Evolutionary conservation across 805 yeast species (phyloP).

Genomic region (Sugiyamaella chiloensis): DNA sequence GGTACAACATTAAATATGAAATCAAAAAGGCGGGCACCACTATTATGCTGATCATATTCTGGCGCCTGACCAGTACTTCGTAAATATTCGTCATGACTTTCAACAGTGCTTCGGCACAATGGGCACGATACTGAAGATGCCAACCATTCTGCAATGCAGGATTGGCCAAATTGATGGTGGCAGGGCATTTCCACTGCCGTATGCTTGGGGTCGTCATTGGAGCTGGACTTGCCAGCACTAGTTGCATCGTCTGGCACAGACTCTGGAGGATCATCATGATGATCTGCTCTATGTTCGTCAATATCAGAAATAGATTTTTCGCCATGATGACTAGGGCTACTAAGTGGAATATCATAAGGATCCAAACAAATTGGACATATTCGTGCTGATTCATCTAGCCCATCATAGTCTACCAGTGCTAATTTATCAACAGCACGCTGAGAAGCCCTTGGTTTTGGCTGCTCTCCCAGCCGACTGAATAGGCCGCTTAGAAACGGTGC

Average conservation of each 20-base stretch:
- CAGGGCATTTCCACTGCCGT: slow-evolving; percentile 76
- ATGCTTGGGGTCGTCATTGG: slow-evolving; percentile 39
- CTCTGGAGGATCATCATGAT: slow-evolving; percentile 19
- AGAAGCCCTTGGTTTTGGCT: slow-evolving; percentile 22
- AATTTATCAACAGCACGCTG: slow-evolving; percentile 34
- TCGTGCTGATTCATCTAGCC: slow-evolving; percentile 34
- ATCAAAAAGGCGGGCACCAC: slow-evolving; percentile 17
- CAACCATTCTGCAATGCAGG: slow-evolving; percentile 86
- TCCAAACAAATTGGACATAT: slow-evolving; percentile 47
- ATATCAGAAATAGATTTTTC: background rate
- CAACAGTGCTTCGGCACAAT: slow-evolving; percentile 64
- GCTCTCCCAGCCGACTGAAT: slow-evolving; percentile 2
- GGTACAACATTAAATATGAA: slow-evolving; percentile 21
- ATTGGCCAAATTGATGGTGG: slow-evolving; percentile 79
- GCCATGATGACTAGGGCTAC: slow-evolving; percentile 7
- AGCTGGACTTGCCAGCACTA: background rate
- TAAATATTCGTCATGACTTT: slow-evolving; percentile 32
- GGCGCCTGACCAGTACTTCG: slow-evolving; percentile 23
- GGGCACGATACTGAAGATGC: slow-evolving; percentile 76
- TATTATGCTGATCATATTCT: slow-evolving; percentile 16
- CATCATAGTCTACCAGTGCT: slow-evolving; percentile 28
- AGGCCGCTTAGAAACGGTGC: background rate
- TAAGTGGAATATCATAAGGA: slow-evolving; percentile 22
- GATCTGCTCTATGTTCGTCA: too few species aligned
- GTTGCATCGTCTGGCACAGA: background rate